Percentiles rank a stretch among this genome's conserved stretches.
phyloP scores from a whole-genome alignment of 2,329 filamentous ascomycete genomes.

The Blastomyces emzantsi region DNA sequence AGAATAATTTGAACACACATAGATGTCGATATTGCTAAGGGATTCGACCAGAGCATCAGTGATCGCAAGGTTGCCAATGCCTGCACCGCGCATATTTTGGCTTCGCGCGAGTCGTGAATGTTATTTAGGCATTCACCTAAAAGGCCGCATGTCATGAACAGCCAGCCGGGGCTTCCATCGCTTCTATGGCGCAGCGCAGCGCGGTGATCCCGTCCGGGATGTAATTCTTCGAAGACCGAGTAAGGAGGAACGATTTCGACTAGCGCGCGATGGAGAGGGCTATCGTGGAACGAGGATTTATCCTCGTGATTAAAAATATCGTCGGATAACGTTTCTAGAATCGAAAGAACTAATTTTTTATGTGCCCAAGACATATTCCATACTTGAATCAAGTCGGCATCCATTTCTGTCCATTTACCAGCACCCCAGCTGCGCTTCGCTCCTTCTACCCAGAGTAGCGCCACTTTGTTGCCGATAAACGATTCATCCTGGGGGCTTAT shows the following conservation, averaged over 20 bases:
- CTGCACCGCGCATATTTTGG: conserved; percentile 64
- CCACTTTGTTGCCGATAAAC: conserved; percentile 88
- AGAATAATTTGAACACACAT: conserved; percentile 62
- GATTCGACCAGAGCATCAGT: conserved; percentile 77
- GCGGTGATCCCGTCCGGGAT: conserved; percentile 61
- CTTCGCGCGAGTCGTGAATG: conserved; percentile 56
- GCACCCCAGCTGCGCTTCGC: conserved; percentile 89
- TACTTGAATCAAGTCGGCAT: conserved; percentile 66
- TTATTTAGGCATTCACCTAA: conserved; percentile 63
- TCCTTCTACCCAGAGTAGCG: conserved; percentile 88
- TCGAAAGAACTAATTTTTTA: conserved; percentile 78
- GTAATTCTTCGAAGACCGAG: conserved; percentile 62
- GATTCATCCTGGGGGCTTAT: conserved; percentile 63
- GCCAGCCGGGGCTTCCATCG: conserved; percentile 83
- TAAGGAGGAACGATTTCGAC: conserved; percentile 89
- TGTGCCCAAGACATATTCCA: conserved; percentile 59
- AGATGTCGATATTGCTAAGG: conserved; percentile 66
- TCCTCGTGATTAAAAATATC: conserved; percentile 92
- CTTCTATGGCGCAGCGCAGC: conserved; percentile 64
- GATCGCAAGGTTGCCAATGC: conserved; percentile 68
- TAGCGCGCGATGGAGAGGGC: conserved; percentile 74
- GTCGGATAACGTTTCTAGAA: conserved; percentile 86
- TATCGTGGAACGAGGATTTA: conserved; percentile 71
- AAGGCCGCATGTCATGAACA: conserved; percentile 65
- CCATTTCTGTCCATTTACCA: conserved; percentile 86